Percentiles rank a stretch among this genome's conserved stretches.
Evolutionary conservation across 192 early-diverging fungal species (phyloP).

Genomic region (Podila epicladia): DNA sequence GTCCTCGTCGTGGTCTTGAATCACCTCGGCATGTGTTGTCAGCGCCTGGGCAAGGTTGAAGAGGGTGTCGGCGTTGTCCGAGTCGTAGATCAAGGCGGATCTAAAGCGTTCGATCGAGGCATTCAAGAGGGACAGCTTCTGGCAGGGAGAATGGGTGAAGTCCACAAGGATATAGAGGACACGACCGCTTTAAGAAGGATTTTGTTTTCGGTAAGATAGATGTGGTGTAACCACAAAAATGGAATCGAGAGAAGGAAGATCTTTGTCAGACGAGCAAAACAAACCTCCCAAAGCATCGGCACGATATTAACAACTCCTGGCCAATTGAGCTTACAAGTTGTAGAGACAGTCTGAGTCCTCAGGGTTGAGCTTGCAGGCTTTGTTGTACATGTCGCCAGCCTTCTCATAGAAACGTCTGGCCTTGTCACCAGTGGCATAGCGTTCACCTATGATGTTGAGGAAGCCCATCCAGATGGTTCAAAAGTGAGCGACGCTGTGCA

Average conservation of each 20-base stretch:
- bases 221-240: background rate
- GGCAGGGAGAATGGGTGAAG: slow-evolving; percentile 53
- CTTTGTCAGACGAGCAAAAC: no score
- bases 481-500: background rate
- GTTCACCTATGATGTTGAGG: slow-evolving; percentile 60
- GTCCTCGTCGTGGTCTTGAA: slow-evolving; percentile 57
- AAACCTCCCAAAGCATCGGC: no score
- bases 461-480: background rate
- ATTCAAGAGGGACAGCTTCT: slow-evolving; percentile 58
- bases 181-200: slow-evolving; percentile 51
- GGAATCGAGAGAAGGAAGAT: no score
- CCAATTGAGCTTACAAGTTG: slow-evolving; percentile 64
- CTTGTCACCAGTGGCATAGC: slow-evolving; percentile 74
- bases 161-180: slow-evolving; percentile 66
- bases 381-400: slow-evolving; percentile 70
- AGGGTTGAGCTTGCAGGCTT: slow-evolving; percentile 63
- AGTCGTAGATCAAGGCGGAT: slow-evolving; percentile 54
- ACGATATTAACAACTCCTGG: background rate
- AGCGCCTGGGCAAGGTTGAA: slow-evolving; percentile 79
- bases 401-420: slow-evolving; percentile 72
- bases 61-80: slow-evolving; percentile 66
- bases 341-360: slow-evolving; percentile 71
- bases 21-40: slow-evolving; percentile 63
- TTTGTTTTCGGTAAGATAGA: background rate
- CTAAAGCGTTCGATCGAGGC: slow-evolving; percentile 64